phyloP scores from a whole-genome alignment of 306 rosid genomes.

The Astragalus membranaceus region DNA sequence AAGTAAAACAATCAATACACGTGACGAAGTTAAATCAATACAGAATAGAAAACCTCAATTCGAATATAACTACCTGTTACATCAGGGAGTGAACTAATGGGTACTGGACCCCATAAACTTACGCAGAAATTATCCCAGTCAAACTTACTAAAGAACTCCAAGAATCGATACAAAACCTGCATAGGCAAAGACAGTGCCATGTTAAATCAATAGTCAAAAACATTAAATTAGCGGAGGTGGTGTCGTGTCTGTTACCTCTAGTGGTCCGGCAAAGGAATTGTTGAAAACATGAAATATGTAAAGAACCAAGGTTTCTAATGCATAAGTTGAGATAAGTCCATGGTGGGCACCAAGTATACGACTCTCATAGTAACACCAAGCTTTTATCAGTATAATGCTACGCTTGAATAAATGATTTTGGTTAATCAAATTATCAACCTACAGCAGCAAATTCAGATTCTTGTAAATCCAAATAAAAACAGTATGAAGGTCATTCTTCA shows the following conservation, averaged over 20 bases:
- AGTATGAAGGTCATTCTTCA: not conserved
- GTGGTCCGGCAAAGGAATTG: slow-evolving; percentile 96
- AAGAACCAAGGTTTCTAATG: slow-evolving; percentile 96
- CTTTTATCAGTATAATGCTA: slow-evolving; percentile 92
- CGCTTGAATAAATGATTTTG: slow-evolving; percentile 96
- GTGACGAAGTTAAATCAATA: not conserved
- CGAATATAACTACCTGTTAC: slow-evolving; percentile 60
- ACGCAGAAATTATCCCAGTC: slow-evolving; percentile 98
- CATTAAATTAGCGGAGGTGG: slow-evolving; percentile 4
- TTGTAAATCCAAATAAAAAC: slow-evolving; percentile 8
- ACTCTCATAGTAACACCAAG: slow-evolving; percentile 99
- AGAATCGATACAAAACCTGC: slow-evolving; percentile 90
- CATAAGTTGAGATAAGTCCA: slow-evolving; percentile 97
- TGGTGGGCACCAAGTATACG: slow-evolving; percentile 99
- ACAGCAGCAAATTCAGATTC: slow-evolving; percentile 25
- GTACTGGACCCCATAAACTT: slow-evolving; percentile 97
- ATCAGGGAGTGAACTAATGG: slow-evolving; percentile 86
- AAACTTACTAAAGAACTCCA: slow-evolving; percentile 95
- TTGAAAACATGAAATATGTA: slow-evolving; percentile 94
- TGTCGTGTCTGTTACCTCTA: slow-evolving; percentile 59
- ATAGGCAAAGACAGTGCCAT: slow-evolving; percentile 5
- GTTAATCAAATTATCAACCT: slow-evolving; percentile 87
- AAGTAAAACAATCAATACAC: slow-evolving; percentile 9
- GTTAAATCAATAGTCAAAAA: slow-evolving; percentile 18
- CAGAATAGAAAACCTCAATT: slow-evolving; percentile 1